A percentile compares a stretch with the other conserved stretches of the same genome.
These are phyloP conservation scores for Colletotrichum graminicola DNA, from an alignment of 2,329 filamentous ascomycete species.

Conservation along the genomic window DNA sequence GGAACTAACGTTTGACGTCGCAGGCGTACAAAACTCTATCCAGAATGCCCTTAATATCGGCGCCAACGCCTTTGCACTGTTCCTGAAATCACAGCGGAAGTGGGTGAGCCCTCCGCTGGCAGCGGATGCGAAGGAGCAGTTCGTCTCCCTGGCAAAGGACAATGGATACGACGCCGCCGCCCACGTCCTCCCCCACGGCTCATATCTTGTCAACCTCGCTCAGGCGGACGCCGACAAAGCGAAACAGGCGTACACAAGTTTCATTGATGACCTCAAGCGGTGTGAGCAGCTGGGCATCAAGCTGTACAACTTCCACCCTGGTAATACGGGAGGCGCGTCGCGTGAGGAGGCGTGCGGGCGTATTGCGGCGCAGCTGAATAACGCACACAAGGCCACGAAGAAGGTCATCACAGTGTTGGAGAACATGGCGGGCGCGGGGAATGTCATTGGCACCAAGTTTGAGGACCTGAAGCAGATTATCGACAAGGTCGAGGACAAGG, in stretches of 20 bases:
- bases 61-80: constrained; percentile 93
- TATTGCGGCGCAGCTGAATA: constrained; percentile 86
- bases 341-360: constrained; percentile 79
- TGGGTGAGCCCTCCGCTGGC: constrained; percentile 88
- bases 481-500: constrained; percentile 80
- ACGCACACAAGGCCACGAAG: constrained; percentile 80
- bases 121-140: constrained; percentile 74
- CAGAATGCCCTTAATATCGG: constrained; percentile 83
- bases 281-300: constrained; percentile 88
- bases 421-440: constrained; percentile 94
- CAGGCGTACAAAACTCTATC: constrained; percentile 90
- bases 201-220: constrained; percentile 95
- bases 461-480: constrained; percentile 91
- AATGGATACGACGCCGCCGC: constrained; percentile 78
- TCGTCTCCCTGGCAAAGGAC: constrained; percentile 75
- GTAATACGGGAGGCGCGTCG: constrained; percentile 78
- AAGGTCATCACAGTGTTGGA: constrained; percentile 88
- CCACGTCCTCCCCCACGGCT: constrained; percentile 91
- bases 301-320: constrained; percentile 99
- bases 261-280: constrained; percentile 87
- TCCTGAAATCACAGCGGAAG: constrained; percentile 96
- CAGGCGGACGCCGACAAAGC: constrained; percentile 85
- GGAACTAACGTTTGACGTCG: not conserved
- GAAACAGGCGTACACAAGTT: constrained; percentile 85
- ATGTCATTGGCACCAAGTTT: constrained; percentile 87